These are phyloP conservation scores for Suillus alpinus DNA, from an alignment of 768 basidiomycete genomes.

Conservation along the genomic window DNA sequence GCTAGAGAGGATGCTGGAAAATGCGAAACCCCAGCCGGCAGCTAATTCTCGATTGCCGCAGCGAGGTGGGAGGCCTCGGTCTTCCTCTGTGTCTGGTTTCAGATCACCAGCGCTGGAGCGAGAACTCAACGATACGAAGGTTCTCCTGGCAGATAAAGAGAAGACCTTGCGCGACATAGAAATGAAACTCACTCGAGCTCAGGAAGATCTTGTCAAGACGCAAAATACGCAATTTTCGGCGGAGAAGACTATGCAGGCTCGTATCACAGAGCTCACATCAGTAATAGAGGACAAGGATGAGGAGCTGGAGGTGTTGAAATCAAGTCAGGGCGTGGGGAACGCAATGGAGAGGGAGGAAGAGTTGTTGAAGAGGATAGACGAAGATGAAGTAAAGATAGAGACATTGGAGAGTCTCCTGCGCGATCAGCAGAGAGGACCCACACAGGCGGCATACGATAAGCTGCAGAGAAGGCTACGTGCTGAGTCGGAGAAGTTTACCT, in stretches of 20 bases:
- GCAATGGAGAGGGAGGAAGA: conserved; percentile 55
- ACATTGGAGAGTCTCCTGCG: conserved; percentile 51
- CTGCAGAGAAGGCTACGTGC: conserved; percentile 39
- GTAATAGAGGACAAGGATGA: conserved; percentile 55
- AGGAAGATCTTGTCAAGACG: conserved; percentile 45
- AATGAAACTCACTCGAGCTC: conserved; percentile 48
- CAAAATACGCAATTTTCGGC: conserved; percentile 60
- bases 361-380: conserved; percentile 63
- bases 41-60: conserved; percentile 31
- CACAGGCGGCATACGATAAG: conserved; percentile 37
- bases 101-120: conserved; percentile 51
- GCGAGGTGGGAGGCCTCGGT: conserved; percentile 44
- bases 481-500: conserved; percentile 39
- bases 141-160: conserved; percentile 43
- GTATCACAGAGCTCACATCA: conserved; percentile 42
- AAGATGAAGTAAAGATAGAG: conserved; percentile 65
- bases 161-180: conserved; percentile 38
- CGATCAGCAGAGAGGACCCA: conserved; percentile 34
- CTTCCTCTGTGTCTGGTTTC: conserved; percentile 57
- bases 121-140: conserved; percentile 49
- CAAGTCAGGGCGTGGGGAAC: conserved; percentile 31
- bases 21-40: conserved; percentile 30
- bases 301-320: conserved; percentile 49
- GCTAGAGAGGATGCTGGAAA: conserved; percentile 44
- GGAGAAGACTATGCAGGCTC: conserved; percentile 45